Percentiles rank a stretch among this genome's conserved stretches.
Conservation (phyloP, 495 filamentous ascomycete genomes). For the Neurospora tetrasperma region DNA sequence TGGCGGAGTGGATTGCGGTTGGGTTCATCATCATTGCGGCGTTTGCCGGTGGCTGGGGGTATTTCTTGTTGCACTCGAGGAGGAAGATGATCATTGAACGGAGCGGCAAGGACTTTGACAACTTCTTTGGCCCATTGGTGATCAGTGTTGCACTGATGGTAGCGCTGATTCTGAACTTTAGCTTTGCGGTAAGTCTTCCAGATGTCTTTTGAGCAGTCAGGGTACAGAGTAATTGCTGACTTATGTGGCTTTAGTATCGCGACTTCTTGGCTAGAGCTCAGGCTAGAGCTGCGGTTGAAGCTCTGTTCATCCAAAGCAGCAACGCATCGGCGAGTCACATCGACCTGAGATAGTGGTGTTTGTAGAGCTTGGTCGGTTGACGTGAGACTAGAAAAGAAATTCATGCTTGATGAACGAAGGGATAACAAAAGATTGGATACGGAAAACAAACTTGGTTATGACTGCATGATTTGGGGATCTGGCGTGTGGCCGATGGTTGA, state of each 20-base stretch:
- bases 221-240: neutral
- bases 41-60: constrained; percentile 81
- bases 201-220: neutral
- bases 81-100: constrained; percentile 68
- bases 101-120: constrained; percentile 90
- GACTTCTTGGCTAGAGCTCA: neutral
- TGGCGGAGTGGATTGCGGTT: constrained; percentile 66
- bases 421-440: neutral
- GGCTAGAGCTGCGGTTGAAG: neutral
- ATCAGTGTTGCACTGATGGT: constrained; percentile 70
- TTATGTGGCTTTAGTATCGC: neutral
- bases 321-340: neutral
- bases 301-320: neutral
- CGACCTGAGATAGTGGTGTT: neutral
- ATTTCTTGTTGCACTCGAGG: constrained; percentile 65
- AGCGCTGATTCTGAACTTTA: constrained; percentile 80
- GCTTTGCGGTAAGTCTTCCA: constrained; percentile 50
- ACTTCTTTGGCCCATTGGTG: constrained; percentile 68
- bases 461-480: neutral
- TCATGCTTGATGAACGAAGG: neutral
- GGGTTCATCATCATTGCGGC: constrained; percentile 74
- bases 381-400: neutral
- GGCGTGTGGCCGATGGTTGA: neutral
- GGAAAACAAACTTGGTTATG: neutral
- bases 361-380: neutral